Conservation (phyloP, 495 filamentous ascomycete genomes). For the Niebla homalea region DNA sequence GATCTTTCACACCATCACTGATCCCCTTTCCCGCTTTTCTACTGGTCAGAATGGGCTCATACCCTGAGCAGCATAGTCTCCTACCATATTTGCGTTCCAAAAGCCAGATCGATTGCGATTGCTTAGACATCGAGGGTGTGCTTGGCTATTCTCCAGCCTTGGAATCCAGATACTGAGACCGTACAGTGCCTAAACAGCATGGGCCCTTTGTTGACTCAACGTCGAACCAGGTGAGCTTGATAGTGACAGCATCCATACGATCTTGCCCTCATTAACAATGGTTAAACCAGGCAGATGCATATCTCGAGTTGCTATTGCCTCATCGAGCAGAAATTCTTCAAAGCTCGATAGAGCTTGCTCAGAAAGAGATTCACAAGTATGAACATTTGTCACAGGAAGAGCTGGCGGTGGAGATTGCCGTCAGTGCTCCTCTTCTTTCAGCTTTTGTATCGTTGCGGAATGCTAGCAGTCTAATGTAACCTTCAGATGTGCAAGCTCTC, state of each 20-base stretch:
- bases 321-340: conserved; percentile 31
- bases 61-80: background rate
- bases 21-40: too few species aligned
- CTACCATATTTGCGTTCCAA: conserved; percentile 30
- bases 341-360: conserved; percentile 31
- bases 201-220: conserved; percentile 53
- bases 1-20: too few species aligned
- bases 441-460: background rate
- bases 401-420: conserved; percentile 43
- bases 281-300: conserved; percentile 48
- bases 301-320: conserved; percentile 41
- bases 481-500: conserved; percentile 39
- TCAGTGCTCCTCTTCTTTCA: conserved; percentile 9
- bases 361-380: conserved; percentile 23
- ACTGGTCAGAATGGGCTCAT: conserved; percentile 6
- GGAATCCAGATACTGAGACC: too few species aligned
- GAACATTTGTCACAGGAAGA: conserved; percentile 30
- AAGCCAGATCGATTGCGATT: conserved; percentile 47
- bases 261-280: background rate
- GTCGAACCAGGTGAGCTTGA: conserved; percentile 43
- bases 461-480: background rate
- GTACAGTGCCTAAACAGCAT: conserved; percentile 41
- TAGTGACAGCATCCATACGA: background rate
- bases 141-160: background rate
- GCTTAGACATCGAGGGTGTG: conserved; percentile 42